Evolutionary conservation across 495 filamentous ascomycete genomes (phyloP).

Genomic region (Thozetella sp.): DNA sequence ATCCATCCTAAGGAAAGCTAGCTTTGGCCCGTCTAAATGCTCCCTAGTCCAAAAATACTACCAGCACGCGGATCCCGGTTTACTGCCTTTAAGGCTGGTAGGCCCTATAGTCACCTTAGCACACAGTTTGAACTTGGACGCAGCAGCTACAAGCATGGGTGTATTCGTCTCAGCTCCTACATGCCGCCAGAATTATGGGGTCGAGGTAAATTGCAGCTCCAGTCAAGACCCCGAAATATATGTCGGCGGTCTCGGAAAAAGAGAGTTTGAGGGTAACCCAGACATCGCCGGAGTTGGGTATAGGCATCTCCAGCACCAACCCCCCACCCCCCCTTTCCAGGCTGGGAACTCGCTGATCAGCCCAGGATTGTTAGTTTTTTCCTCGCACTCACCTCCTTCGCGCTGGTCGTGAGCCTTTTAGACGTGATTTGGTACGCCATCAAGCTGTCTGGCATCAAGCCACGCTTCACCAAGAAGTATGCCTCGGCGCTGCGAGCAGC

Average conservation of each 20-base stretch:
- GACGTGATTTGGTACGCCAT: not conserved
- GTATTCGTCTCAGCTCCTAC: not conserved
- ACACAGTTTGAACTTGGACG: not conserved
- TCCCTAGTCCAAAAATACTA: no score
- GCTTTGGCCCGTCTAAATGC: no score
- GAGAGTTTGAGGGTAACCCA: not conserved
- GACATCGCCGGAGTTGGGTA: not conserved
- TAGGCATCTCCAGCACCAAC: not conserved
- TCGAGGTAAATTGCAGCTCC: not conserved
- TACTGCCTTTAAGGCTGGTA: no score
- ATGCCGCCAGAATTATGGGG: not conserved
- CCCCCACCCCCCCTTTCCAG: no score
- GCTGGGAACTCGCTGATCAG: not conserved
- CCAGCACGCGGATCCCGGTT: no score
- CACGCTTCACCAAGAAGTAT: not conserved
- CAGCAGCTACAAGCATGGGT: not conserved
- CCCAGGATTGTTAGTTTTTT: not conserved
- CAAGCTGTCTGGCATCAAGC: not conserved
- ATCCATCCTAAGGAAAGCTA: no score
- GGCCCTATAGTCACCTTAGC: not conserved
- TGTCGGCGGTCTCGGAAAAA: not conserved
- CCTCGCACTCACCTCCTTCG: not conserved
- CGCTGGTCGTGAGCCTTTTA: not conserved
- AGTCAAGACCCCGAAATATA: not conserved
- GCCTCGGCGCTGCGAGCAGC: not conserved